phyloP scores from a whole-genome alignment of 495 filamentous ascomycete genomes.

The Trypethelium eluteriae region DNA sequence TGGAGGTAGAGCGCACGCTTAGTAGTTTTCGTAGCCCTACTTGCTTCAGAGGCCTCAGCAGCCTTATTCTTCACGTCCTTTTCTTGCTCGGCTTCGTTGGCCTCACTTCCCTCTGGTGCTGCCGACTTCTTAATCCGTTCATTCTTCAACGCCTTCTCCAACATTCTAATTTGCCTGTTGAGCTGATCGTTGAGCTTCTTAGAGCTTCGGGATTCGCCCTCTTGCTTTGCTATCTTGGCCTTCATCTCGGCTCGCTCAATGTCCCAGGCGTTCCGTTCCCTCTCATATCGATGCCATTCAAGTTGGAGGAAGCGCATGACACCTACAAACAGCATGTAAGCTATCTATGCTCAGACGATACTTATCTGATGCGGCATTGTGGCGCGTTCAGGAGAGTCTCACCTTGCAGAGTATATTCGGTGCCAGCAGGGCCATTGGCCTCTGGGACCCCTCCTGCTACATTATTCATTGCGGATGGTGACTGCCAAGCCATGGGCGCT shows the following conservation, averaged over 20 bases:
- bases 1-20: constrained; percentile 25
- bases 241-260: constrained; percentile 99
- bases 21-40: constrained; percentile 16
- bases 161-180: constrained; percentile 79
- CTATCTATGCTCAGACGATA: constrained; percentile 16
- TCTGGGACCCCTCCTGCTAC: constrained; percentile 21
- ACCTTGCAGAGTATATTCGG: constrained; percentile 99
- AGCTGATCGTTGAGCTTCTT: constrained; percentile 81
- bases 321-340: constrained; percentile 45
- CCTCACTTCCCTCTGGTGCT: constrained; percentile 31
- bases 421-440: constrained; percentile 46
- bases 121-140: constrained; percentile 43
- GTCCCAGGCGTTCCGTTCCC: constrained; percentile 97
- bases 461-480: constrained; percentile 30
- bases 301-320: constrained; percentile 99
- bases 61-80: constrained; percentile 22
- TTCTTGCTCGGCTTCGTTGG: constrained; percentile 20
- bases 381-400: constrained; percentile 21
- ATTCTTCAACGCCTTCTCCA: constrained; percentile 81
- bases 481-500: constrained; percentile 30
- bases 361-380: background rate
- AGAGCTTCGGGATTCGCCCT: constrained; percentile 76
- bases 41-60: constrained; percentile 6
- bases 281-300: constrained; percentile 97
- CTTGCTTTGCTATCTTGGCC: constrained; percentile 88